Evolutionary conservation across 257 asterid genomes (phyloP).

Genomic region (Primulina huaijiensis): DNA sequence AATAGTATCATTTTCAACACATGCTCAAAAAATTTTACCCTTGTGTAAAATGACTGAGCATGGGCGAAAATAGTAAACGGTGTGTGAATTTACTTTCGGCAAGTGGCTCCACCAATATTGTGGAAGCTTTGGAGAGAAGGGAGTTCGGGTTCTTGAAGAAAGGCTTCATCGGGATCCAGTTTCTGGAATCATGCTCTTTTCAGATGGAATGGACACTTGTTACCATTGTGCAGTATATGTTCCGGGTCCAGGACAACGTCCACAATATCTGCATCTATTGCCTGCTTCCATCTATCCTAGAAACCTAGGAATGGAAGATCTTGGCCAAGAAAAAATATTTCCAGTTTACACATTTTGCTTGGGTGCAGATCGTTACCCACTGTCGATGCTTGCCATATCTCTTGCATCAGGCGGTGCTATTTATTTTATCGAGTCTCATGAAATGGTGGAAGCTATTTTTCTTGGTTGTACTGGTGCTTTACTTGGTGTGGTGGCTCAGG

Average conservation of each 20-base stretch:
- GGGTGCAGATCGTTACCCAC: conserved; percentile 33
- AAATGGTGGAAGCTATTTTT: conserved; percentile 34
- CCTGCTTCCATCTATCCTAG: conserved; percentile 29
- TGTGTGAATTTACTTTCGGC: too few species aligned
- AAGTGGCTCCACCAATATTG: too few species aligned
- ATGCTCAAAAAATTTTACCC: too few species aligned
- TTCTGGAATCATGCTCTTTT: too few species aligned
- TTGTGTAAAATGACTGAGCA: too few species aligned
- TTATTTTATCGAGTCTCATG: conserved; percentile 32
- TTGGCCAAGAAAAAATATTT: neutral
- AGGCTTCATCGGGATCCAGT: too few species aligned
- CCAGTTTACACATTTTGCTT: conserved; percentile 37
- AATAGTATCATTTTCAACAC: too few species aligned
- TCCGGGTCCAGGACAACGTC: conserved; percentile 4
- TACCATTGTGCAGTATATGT: too few species aligned
- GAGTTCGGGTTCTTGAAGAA: too few species aligned
- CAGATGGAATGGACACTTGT: too few species aligned
- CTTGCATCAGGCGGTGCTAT: conserved; percentile 35
- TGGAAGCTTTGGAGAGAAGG: too few species aligned
- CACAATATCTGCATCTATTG: conserved; percentile 25
- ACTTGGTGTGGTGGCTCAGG: conserved; percentile 30
- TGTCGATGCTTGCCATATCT: conserved; percentile 29
- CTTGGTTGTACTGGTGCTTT: conserved; percentile 37
- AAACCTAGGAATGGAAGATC: neutral
- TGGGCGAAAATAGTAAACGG: too few species aligned